These are phyloP conservation scores for Sugiyamaella chiloensis DNA, from an alignment of 805 yeast genomes.

Conservation along the genomic window DNA sequence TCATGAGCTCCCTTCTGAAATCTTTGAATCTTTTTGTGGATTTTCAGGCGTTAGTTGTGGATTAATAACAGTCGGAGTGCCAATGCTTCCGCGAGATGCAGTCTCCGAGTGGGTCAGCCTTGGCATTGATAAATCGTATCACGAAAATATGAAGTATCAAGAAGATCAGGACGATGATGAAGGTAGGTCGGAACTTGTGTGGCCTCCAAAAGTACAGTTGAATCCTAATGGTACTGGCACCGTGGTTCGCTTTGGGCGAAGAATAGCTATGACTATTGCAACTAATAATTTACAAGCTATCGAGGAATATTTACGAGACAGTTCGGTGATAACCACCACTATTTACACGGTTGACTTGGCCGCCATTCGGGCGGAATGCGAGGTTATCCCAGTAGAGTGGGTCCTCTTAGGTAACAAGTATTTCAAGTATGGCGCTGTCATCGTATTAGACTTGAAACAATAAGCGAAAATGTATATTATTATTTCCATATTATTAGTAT, in stretches of 20 bases:
- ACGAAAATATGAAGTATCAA: slow-evolving; percentile 1
- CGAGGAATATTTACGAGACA: too few species aligned
- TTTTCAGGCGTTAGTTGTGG: neutral
- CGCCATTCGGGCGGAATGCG: too few species aligned
- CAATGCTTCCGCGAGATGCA: slow-evolving; percentile 30
- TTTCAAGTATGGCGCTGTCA: neutral
- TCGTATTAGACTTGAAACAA: neutral
- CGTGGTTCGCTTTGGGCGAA: neutral
- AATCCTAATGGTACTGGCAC: too few species aligned
- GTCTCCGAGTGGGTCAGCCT: slow-evolving; percentile 30
- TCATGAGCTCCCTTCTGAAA: neutral
- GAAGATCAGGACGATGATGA: slow-evolving; percentile 10
- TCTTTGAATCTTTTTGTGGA: neutral
- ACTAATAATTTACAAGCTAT: too few species aligned
- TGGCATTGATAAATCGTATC: slow-evolving; percentile 14
- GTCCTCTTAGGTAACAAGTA: neutral
- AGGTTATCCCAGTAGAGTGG: slow-evolving; percentile 5
- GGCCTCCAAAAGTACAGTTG: slow-evolving; percentile 6
- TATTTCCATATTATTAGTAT: too few species aligned
- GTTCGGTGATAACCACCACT: too few species aligned
- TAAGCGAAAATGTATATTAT: too few species aligned
- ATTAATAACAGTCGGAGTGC: slow-evolving; percentile 25
- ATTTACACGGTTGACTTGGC: too few species aligned
- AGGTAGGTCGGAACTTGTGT: slow-evolving; percentile 9
- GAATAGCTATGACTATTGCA: slow-evolving; percentile 2